A percentile compares a stretch with the other conserved stretches of the same genome.
phyloP scores from a whole-genome alignment of 345 rosid species.

The Alliaria petiolata region DNA sequence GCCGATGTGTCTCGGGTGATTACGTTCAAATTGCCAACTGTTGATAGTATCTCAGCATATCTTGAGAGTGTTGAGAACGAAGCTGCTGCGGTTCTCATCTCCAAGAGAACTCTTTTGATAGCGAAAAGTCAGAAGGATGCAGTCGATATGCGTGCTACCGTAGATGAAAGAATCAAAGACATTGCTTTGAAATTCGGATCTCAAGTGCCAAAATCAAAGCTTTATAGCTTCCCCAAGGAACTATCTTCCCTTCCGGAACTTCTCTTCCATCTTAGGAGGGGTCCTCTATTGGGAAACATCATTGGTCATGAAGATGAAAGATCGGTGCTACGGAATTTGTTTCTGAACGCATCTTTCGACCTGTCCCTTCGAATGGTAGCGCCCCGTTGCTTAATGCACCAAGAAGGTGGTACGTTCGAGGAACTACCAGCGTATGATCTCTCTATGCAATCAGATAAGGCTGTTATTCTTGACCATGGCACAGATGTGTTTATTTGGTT shows the following conservation, averaged over 20 bases:
- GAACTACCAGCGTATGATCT: slow-evolving; percentile 91
- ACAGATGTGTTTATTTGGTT: slow-evolving; percentile 97
- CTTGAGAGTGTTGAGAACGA: slow-evolving; percentile 81
- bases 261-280: slow-evolving; percentile 89
- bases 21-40: slow-evolving; percentile 74
- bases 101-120: slow-evolving; percentile 80
- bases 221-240: slow-evolving; percentile 79
- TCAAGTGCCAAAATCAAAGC: slow-evolving; percentile 80
- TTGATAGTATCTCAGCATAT: slow-evolving; percentile 82
- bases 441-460: slow-evolving; percentile 93
- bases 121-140: slow-evolving; percentile 67
- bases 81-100: slow-evolving; percentile 82
- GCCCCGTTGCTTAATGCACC: slow-evolving; percentile 93
- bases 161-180: slow-evolving; percentile 95
- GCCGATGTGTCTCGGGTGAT: slow-evolving; percentile 84
- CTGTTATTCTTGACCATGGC: slow-evolving; percentile 97
- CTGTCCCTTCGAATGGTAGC: slow-evolving; percentile 94
- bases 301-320: slow-evolving; percentile 98
- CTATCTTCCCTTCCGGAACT: slow-evolving; percentile 71
- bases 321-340: slow-evolving; percentile 76
- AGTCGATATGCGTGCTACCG: slow-evolving; percentile 61
- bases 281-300: slow-evolving; percentile 92
- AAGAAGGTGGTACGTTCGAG: slow-evolving; percentile 96
- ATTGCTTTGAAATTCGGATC: slow-evolving; percentile 74
- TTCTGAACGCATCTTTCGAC: slow-evolving; percentile 88